Base-by-base conservation (phyloP, 2,329 filamentous ascomycete species). In the Biscogniauxia sp. region DNA sequence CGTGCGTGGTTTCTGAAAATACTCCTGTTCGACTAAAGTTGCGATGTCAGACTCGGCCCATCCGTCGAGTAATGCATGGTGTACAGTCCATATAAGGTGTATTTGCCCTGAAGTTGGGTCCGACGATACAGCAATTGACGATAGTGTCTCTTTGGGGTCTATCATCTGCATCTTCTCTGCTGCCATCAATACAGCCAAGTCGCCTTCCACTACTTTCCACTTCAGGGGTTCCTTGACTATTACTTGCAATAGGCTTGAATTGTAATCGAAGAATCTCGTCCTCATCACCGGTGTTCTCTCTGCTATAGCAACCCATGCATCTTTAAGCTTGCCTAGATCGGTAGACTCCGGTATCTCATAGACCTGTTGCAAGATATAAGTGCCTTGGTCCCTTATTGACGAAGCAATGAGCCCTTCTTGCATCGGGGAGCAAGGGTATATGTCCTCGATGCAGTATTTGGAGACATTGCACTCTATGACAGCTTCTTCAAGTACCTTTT, bases 351-450 rank as follows among this genome's bases (percentile, higher is more conserved):
- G 37, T 19, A 59, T n/a, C 25, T 55, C 51, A 41, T 55, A 53
- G 15, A 59, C 57, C 15, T 55, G 51, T 51, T 59, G 52, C 5
- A 55, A 41, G 15, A 59, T 55, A 19, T 59, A 59, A 20, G 57
- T 53, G n/a, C 54, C 57, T 11, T 53, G 57, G 1, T 53, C 52
- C 5, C 49, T 26, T 19, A 55, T 59, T 20, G 37, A 54, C 15
- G 49, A 52, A 17, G 57, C 57, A 41, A 59, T 55, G 26, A 59
- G 49, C n/a, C 58, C 58, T 45, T 55, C 58, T 9, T 59, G 53
- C 20, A 59, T 52, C 3, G 53, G 45, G 5, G 53, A 55, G 49
- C 53, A 59, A 19, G 53, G 53, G 20, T 55, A 56, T 13, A 59
- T 15, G 15, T 59, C 53, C 3, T 59, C 56, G 17, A 54, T 53